These are phyloP conservation scores for Ustilago hordei DNA, from an alignment of 1,284 basidiomycete genomes.

Conservation along the genomic window DNA sequence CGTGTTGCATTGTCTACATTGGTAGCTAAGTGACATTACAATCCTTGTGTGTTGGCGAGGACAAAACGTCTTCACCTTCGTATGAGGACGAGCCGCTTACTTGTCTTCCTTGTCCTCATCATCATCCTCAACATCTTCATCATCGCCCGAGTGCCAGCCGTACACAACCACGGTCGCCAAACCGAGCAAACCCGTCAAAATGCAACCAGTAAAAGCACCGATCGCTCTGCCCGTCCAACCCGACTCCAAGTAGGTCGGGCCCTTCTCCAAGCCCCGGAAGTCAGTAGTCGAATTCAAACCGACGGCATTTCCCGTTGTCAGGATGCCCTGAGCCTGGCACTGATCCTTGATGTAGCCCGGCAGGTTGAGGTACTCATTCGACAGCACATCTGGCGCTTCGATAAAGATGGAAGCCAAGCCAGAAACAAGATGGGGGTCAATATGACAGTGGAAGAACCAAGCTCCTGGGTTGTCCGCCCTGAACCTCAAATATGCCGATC, in stretches of 20 bases:
- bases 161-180: conserved; percentile 87
- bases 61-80: neutral
- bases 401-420: conserved; percentile 82
- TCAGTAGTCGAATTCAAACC: conserved; percentile 61
- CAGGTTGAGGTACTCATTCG: conserved; percentile 71
- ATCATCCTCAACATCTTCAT: conserved; percentile 38
- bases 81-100: neutral
- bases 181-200: conserved; percentile 83
- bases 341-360: conserved; percentile 78
- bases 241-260: conserved; percentile 39
- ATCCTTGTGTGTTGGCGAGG: neutral
- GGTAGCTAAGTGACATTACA: neutral
- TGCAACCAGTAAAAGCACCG: conserved; percentile 85
- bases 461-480: conserved; percentile 58
- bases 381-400: conserved; percentile 76
- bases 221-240: conserved; percentile 71
- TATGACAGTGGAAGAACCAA: conserved; percentile 64
- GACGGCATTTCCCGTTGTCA: conserved; percentile 70
- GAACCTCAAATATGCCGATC: conserved; percentile 61
- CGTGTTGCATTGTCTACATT: conserved; percentile 4
- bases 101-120: conserved; percentile 41
- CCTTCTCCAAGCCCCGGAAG: conserved; percentile 46
- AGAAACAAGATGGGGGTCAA: conserved; percentile 72
- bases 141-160: conserved; percentile 46
- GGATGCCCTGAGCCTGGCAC: conserved; percentile 76